These are phyloP conservation scores for Ceratocystiopsis sp. DNA, from an alignment of 2,329 filamentous ascomycete species.

Conservation along the genomic window DNA sequence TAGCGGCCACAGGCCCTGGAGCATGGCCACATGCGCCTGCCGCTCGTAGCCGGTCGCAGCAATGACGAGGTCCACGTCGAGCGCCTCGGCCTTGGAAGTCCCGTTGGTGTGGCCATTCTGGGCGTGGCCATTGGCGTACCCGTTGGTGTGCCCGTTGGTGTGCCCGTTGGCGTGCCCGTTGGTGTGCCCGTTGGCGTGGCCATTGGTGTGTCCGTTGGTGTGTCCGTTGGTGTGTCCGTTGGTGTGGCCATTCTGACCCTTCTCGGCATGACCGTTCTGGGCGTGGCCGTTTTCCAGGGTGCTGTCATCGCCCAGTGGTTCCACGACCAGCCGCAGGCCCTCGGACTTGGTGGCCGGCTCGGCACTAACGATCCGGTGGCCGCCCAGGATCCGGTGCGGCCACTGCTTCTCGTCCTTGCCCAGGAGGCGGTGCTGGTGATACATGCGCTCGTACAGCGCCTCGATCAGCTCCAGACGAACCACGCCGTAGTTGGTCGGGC, in stretches of 20 bases:
- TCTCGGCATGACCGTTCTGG: slow-evolving; percentile 4
- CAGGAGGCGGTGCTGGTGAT: slow-evolving; percentile 62
- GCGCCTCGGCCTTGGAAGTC: slow-evolving; percentile 29
- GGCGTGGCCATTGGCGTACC: slow-evolving; percentile 3
- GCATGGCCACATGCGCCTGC: slow-evolving; percentile 60
- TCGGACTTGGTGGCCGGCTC: slow-evolving; percentile 25
- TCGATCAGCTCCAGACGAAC: slow-evolving; percentile 85
- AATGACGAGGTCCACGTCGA: slow-evolving; percentile 68
- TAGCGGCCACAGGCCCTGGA: slow-evolving; percentile 48
- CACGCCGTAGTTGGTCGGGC: slow-evolving; percentile 85
- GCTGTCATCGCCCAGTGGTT: slow-evolving; percentile 19
- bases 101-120: slow-evolving; percentile 7
- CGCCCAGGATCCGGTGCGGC: slow-evolving; percentile 65
- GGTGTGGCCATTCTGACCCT: slow-evolving; percentile 16
- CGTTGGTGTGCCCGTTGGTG: too few species aligned
- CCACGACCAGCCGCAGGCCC: slow-evolving; percentile 41
- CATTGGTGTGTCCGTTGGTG: too few species aligned
- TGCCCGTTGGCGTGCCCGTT: too few species aligned
- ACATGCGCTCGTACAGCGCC: slow-evolving; percentile 72
- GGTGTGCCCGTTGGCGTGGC: too few species aligned
- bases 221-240: too few species aligned
- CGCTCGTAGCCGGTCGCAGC: slow-evolving; percentile 77
- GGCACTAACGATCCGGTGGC: slow-evolving; percentile 48
- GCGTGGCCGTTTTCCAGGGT: neutral
- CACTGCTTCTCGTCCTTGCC: slow-evolving; percentile 53